phyloP scores from a whole-genome alignment of 805 yeast species.

The Komagataella phaffii region DNA sequence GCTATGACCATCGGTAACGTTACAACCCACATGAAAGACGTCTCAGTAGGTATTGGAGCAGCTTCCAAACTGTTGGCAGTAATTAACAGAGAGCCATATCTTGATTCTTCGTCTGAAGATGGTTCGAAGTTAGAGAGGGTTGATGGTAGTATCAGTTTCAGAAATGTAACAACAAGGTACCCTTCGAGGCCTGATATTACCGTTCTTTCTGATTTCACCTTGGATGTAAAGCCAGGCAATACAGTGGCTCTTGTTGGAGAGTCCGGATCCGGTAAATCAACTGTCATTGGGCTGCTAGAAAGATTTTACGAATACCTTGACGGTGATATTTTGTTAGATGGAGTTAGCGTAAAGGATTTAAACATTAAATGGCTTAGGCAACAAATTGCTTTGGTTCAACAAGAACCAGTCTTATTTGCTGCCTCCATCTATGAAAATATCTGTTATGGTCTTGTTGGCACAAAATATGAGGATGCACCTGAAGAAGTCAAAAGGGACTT shows the following conservation, averaged over 20 bases:
- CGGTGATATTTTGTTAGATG: constrained; percentile 30
- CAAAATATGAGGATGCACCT: constrained; percentile 4
- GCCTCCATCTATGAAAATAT: constrained; percentile 67
- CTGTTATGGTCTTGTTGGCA: constrained; percentile 34
- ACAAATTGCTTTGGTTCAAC: constrained; percentile 59
- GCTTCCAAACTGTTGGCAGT: constrained; percentile 38
- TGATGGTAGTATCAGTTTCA: constrained; percentile 20
- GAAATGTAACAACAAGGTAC: constrained; percentile 36
- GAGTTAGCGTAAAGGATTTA: constrained; percentile 30
- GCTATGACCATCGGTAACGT: constrained; percentile 47
- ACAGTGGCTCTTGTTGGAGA: constrained; percentile 65
- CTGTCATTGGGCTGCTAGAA: constrained; percentile 44
- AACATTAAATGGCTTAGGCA: constrained; percentile 35
- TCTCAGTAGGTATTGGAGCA: constrained; percentile 68
- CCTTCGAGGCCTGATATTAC: constrained; percentile 3
- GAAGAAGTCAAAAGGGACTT: constrained; percentile 1
- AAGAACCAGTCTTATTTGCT: constrained; percentile 55
- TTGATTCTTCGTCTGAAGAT: constrained; percentile 16
- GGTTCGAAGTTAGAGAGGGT: constrained; percentile 20
- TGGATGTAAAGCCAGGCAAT: constrained; percentile 30
- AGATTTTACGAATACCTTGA: constrained; percentile 31
- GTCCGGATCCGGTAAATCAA: constrained; percentile 90
- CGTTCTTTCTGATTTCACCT: constrained; percentile 27
- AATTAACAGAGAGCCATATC: constrained; percentile 18
- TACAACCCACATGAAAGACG: constrained; percentile 62